Evolutionary conservation across 1,139 yeast genomes (phyloP).

Genomic region (Taphrina pruni): DNA sequence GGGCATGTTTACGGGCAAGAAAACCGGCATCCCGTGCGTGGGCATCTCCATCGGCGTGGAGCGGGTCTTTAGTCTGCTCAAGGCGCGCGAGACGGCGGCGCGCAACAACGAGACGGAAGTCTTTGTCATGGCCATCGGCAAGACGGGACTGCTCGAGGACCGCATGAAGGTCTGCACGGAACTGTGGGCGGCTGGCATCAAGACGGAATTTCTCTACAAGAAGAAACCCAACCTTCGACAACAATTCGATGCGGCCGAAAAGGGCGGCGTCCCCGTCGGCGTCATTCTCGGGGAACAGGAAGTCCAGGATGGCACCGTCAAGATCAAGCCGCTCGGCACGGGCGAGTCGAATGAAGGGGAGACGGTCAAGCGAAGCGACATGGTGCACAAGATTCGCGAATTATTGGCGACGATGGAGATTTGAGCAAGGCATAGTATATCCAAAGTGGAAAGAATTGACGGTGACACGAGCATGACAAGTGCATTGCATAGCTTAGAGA

Average conservation of each 20-base stretch:
- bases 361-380: constrained; percentile 64
- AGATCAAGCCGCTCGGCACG: constrained; percentile 88
- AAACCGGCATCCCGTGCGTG: constrained; percentile 87
- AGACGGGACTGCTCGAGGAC: constrained; percentile 86
- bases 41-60: constrained; percentile 97
- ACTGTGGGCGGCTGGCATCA: constrained; percentile 87
- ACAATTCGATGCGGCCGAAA: constrained; percentile 97
- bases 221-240: constrained; percentile 91
- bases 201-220: constrained; percentile 88
- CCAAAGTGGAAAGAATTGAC: not conserved
- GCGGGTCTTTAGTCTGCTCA: constrained; percentile 86
- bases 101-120: constrained; percentile 90
- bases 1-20: constrained; percentile 90
- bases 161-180: constrained; percentile 83
- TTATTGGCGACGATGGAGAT: constrained; percentile 26
- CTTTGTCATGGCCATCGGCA: constrained; percentile 96
- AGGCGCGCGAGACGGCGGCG: constrained; percentile 64
- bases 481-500: not conserved
- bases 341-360: constrained; percentile 89
- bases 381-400: constrained; percentile 61
- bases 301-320: constrained; percentile 74
- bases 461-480: not conserved
- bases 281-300: constrained; percentile 96
- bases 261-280: constrained; percentile 86
- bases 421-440: not conserved